phyloP scores from a whole-genome alignment of 306 rosid genomes.

The Prosopis cineraria region DNA sequence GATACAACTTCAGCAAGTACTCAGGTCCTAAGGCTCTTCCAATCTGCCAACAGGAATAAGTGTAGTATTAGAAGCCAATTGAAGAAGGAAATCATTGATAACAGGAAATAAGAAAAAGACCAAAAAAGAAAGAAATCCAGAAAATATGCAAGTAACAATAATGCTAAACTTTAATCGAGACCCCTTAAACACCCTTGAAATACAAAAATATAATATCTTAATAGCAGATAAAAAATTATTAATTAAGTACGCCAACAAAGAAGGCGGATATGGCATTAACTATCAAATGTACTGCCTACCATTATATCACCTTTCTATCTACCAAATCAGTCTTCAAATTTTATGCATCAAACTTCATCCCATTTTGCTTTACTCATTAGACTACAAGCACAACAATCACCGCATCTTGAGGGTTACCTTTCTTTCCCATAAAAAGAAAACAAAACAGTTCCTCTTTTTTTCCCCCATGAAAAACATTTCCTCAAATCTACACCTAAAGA shows the following conservation, averaged over 20 bases:
- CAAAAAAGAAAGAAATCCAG: background rate
- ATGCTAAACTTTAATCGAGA: constrained; percentile 17
- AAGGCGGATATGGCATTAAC: background rate
- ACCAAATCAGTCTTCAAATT: constrained; percentile 18
- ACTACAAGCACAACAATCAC: constrained; percentile 8
- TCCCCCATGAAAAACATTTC: background rate
- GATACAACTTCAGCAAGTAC: constrained; percentile 77
- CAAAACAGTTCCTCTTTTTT: background rate
- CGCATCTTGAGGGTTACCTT: background rate
- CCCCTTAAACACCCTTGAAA: constrained; percentile 23
- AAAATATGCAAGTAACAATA: constrained; percentile 12
- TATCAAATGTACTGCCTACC: background rate
- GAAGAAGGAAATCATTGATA: constrained; percentile 15
- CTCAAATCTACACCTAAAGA: constrained; percentile 20
- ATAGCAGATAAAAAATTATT: background rate
- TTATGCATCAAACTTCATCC: background rate
- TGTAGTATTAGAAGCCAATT: constrained; percentile 32
- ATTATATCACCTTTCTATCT: background rate
- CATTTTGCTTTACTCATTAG: background rate
- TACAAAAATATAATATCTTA: background rate
- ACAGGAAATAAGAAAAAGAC: background rate
- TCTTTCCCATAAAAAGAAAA: background rate
- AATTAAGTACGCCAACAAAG: background rate
- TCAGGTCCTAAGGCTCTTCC: constrained; percentile 68
- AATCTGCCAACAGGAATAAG: constrained; percentile 56